Evolutionary conservation across 2,329 filamentous ascomycete species (phyloP), one percentile per base, ranked within the genome.

Genomic region (Lecanosticta acicola): DNA sequence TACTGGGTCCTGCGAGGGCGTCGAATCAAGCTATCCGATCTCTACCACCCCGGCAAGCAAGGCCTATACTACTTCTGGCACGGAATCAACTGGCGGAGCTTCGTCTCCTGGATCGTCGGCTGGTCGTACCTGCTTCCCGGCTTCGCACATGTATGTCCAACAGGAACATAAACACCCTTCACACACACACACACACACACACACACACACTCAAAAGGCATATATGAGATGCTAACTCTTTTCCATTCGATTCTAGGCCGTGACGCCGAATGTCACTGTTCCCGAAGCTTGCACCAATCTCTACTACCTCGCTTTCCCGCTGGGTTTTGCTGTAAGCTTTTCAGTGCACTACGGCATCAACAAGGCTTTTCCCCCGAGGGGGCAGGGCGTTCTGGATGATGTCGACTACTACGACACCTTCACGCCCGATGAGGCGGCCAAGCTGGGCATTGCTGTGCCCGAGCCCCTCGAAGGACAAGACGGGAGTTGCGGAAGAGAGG

Each of bases 41-140:
- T 75, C 1, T 75, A 73, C 51, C 50, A 62, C 18, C 61, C 62
- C 1, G 36, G 61, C 26, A 51, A 59, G n/a, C 50, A 63, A 5
- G 62, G 65, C 2, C 62, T 69, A 14, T 76, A 73, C 50, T 72
- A 66, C 54, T 75, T 64, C 55, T 61, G 52, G 26, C 46, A 63
- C 13, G 73, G 71, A 1, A 53, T 73, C 39, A 74, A 75, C 43
- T 72, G 66, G 65, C 63, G 73, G 5, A 67, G 67, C 2, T 66
- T 71, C 38, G 51, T 63, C 3, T 64, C 68, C 4, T 73, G 69
- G 67, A 57, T 67, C 4, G 49, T 66, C 4, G 65, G 66, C 2
- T 62, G 58, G 55, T 41, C 49, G 9, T 51, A 51, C 37, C 36
- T 50, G 8, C 18, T 55, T 18, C 35, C 35, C 4, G 35, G 35